These are phyloP conservation scores for Brasilioporus rufonigricans DNA, from an alignment of 768 basidiomycete species.

Conservation along the genomic window DNA sequence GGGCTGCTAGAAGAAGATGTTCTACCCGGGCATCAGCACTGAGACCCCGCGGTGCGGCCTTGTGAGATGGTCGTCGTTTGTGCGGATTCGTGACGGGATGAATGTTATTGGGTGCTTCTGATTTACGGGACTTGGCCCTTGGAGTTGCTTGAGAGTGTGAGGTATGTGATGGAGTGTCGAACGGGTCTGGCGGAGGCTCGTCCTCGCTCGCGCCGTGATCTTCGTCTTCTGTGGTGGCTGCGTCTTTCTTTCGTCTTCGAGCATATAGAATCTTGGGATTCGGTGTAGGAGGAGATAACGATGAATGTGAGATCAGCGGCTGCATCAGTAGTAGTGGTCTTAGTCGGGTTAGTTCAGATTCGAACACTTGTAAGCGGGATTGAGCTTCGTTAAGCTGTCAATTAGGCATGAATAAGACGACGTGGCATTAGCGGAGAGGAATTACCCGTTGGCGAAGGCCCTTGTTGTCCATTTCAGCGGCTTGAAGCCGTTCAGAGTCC, in stretches of 20 bases:
- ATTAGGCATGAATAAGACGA: constrained; percentile 4
- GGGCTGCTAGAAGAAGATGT: constrained; percentile 67
- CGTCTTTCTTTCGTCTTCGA: constrained; percentile 30
- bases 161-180: constrained; percentile 17
- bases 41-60: constrained; percentile 31
- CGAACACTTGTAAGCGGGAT: constrained; percentile 50
- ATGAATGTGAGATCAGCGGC: constrained; percentile 36
- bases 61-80: constrained; percentile 29
- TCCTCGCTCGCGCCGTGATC: constrained; percentile 25
- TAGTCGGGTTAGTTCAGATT: constrained; percentile 62
- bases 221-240: constrained; percentile 25
- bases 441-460: constrained; percentile 58
- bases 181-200: constrained; percentile 20
- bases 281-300: constrained; percentile 19
- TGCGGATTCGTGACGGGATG: constrained; percentile 12
- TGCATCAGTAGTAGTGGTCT: constrained; percentile 70
- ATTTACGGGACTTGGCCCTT: constrained; percentile 19
- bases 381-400: constrained; percentile 59
- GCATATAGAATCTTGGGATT: constrained; percentile 19
- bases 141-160: constrained; percentile 21
- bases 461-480: constrained; percentile 60
- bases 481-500: constrained; percentile 55
- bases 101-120: constrained; percentile 12
- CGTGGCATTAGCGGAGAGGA: constrained; percentile 1
- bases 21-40: constrained; percentile 68